Evolutionary conservation across 805 yeast species (phyloP), one percentile per base, ranked within the genome.

Genomic region (Pichia gijzeniarum): DNA sequence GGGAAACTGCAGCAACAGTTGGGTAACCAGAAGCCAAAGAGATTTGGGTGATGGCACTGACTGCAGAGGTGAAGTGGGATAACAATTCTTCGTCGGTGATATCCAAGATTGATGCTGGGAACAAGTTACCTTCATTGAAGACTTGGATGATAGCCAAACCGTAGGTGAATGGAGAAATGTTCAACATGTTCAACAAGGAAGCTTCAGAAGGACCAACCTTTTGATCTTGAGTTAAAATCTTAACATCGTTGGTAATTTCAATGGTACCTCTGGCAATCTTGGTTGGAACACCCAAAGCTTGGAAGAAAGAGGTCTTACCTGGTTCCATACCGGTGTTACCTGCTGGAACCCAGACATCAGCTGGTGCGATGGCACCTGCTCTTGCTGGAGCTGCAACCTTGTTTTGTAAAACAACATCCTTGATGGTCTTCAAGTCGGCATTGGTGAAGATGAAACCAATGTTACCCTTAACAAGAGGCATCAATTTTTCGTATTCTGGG

Each of bases 311-410:
- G 69, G 99, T 93, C 88, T 93, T 93, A 85, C 98, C 98, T 76
- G 99, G 99, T 80, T 93, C 99, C 95, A 93, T 90, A 85, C 98
- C 97, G 64, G 99, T 93, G 96, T 93, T 93, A 75, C 95, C 95
- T 65, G 98, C 98, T 71, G 95, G 95, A 62, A 93, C 85, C 84
- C 82, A 88, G 67, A 93, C 98, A 69, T 91, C 97, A 72, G 72
- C 84, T 73, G 98, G 98, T 67, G 99, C 97, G 69, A 88, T 70
- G 68, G 98, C 98, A 88, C 99, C 99, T 58, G 99, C 95, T 79
- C 90, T 90, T 68, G 99, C 99, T 75, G 99, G 99, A 67, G 99
- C 99, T 70, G 96, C 96, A 71, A 93, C 97, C 76, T 85, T 90
- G 90, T 93, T 93, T 65, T 85, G 71, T 61, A 85, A 67, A 64